Base-by-base conservation (phyloP, 257 asterid species). In the Linaria vulgaris region DNA sequence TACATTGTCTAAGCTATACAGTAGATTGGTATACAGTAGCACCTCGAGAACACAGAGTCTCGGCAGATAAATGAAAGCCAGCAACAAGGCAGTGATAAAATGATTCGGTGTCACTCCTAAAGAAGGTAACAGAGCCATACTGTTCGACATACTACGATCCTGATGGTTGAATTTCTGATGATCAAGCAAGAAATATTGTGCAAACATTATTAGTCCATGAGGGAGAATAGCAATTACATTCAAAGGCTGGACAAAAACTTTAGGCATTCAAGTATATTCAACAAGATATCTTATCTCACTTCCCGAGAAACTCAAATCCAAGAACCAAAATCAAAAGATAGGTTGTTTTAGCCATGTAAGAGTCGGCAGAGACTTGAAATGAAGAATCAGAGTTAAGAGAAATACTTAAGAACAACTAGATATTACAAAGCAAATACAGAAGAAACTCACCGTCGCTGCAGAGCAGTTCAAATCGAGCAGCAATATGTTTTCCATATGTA, bases 401-500 rank as follows among this genome's bases (percentile, higher is more conserved):
- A 7, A 5, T 17, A 17, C 4, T 57, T 11, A 37, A 15, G n/a
- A 43, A 66, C 1, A 37, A 39, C 9, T 25, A 13, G 54, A 15
- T 15, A 20, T n/a, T 3, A 22, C 10, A 19, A 46, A 15, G 10
- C 5, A 56, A 22, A 17, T 4, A 58, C 6, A 63, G 37, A 14
- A 24, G 55, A 14, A 56, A 59, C 62, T 31, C n/a, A 76, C 82
- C 82, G 23, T 74, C 74, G 52, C 73, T 71, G 23, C 63, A 80
- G 37, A 75, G 76, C 62, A 65, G 69, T 60, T 79, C 84, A 38
- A 79, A 79, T 41, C 82, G 85, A 31, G 78, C 60, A 58, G 65
- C 82, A 44, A 73, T 76, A 76, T 80, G 85, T 59, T 80, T 80
- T 25, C 80, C 85, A 27, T 80, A 74, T 7, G 85, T 74, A 56